Evolutionary conservation across 23 red algal genomes (phyloP), one percentile per base, ranked within the genome.

Genomic region (Gracilaria gracilis): DNA sequence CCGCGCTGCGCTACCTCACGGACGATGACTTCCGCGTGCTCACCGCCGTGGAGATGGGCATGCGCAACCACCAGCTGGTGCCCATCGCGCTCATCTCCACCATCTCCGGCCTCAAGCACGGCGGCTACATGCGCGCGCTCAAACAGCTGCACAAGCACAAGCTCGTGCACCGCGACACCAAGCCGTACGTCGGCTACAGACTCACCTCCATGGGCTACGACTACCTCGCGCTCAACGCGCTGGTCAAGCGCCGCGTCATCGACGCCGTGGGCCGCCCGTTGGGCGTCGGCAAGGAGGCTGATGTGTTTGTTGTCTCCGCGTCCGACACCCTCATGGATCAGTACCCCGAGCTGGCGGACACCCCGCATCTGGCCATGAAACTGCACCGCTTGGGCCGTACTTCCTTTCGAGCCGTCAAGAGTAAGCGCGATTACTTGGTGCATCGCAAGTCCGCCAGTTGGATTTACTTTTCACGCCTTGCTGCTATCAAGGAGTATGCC

Each of bases 51-150:
- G 97, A 99, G 79, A 89, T 96, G 94, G 97, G 97, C 70, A 99
- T 99, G 97, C 92, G 93, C 48, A 99, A 99, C 81, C 97, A 99
- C 61, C 91, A 99, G 75, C 79, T 94, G 27, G 97, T 99, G 23
- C 94, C 97, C 61, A 80, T 88, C 47, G 59, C 94, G 15, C 88
- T 99, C 27, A 94, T 99, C 27, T 61, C 47, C 31, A 71, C 94
- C 31, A 86, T 99, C 20, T 82, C 83, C 15, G 93, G 93, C 64
- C 54, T 93, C 44, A 79, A 83, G 23, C 81, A 91, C 51, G 91
- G 88, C n/a, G 88, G 91, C 24, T 84, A 88, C 89, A 57, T 79
- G 79, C 72, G 49, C 25, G 53, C 82, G 38, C 57, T 96, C 36
- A 82, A 83, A 40, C 79, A 75, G 9, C 65, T 99, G 6, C 97